Evolutionary conservation across 1,284 basidiomycete species (phyloP).

Genomic region (Mycena citricolor): DNA sequence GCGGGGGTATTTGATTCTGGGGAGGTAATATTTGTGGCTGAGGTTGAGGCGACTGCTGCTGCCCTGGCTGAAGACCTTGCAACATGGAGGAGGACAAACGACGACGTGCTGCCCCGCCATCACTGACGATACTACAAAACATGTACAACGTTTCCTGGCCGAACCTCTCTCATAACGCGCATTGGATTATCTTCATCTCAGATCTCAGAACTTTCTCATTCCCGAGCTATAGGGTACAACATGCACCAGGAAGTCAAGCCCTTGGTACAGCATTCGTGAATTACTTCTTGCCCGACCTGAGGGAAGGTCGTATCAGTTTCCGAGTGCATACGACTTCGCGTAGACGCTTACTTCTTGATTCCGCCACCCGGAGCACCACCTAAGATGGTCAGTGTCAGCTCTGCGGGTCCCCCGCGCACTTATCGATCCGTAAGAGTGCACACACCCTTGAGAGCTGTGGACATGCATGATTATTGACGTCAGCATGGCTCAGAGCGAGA

Average conservation of each 20-base stretch:
- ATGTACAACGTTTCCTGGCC: no score
- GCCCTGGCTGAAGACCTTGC: slow-evolving; percentile 57
- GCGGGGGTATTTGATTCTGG: slow-evolving; percentile 60
- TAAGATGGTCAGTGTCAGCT: no score
- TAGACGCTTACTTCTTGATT: slow-evolving; percentile 72
- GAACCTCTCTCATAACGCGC: no score
- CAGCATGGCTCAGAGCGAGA: not conserved
- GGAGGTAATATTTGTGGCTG: slow-evolving; percentile 7
- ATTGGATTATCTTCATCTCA: not conserved
- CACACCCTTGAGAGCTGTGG: slow-evolving; percentile 63
- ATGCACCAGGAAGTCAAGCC: not conserved
- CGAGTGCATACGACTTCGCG: slow-evolving; percentile 7
- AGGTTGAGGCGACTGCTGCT: slow-evolving; percentile 40
- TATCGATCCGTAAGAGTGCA: slow-evolving; percentile 3
- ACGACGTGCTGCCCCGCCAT: slow-evolving; percentile 8
- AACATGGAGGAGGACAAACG: slow-evolving; percentile 52
- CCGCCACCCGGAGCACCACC: slow-evolving; percentile 71
- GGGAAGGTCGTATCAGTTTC: slow-evolving; percentile 18
- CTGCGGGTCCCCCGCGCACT: slow-evolving; percentile 13
- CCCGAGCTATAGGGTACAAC: slow-evolving; percentile 1
- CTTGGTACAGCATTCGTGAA: no score
- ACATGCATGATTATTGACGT: slow-evolving; percentile 1
- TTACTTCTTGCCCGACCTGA: slow-evolving; percentile 73
- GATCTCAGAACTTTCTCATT: not conserved
- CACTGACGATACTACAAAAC: no score